Evolutionary conservation across 2,329 filamentous ascomycete genomes (phyloP).

Genomic region (Fusarium dlaminii): DNA sequence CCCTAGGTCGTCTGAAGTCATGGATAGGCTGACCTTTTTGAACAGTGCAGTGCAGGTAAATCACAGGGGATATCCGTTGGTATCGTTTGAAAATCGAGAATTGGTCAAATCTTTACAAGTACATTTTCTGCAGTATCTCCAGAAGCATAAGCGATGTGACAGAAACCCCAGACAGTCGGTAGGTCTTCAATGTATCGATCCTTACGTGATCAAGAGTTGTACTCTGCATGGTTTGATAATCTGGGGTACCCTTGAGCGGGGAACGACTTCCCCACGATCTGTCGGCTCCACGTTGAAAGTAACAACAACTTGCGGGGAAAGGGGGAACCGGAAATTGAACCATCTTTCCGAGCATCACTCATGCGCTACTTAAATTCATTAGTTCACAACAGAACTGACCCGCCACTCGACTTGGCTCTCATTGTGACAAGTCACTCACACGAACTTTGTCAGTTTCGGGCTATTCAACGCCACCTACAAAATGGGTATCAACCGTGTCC

Average conservation of each 20-base stretch:
- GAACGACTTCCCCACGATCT: background rate
- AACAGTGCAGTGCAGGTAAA: background rate
- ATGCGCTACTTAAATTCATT: background rate
- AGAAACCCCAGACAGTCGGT: background rate
- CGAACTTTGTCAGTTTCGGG: background rate
- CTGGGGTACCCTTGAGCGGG: background rate
- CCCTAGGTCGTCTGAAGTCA: background rate
- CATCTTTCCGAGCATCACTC: background rate
- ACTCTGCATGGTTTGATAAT: background rate
- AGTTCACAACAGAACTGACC: background rate
- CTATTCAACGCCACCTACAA: background rate
- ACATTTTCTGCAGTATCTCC: background rate
- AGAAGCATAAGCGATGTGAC: background rate
- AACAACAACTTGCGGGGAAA: background rate
- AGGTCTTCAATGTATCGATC: background rate
- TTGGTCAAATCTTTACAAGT: background rate
- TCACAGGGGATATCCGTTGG: no score
- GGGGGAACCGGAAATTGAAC: background rate
- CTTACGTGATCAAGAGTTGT: background rate
- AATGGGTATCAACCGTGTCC: background rate
- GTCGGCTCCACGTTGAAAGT: background rate
- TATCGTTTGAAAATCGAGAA: background rate
- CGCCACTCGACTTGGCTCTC: background rate
- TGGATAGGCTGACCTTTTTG: no score
- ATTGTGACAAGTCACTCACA: background rate